Base-by-base conservation (phyloP, 1,284 basidiomycete genomes). In the Coriolopsis trogii region DNA sequence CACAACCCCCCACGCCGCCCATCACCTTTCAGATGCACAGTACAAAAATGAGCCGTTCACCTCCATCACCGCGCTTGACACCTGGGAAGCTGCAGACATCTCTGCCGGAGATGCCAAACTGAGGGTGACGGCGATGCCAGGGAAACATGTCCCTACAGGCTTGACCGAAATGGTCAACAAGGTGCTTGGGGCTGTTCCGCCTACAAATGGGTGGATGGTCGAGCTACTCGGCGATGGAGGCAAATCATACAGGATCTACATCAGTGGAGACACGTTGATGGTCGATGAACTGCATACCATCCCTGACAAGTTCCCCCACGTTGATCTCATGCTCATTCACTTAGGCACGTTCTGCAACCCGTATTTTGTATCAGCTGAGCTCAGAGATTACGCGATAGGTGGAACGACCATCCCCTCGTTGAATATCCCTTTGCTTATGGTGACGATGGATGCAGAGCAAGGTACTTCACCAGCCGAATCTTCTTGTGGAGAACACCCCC, bases 251-350 rank as follows among this genome's bases (percentile, higher is more conserved):
- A 58, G 61, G 23, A 63, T 67, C 41, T 68, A 67, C 48, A 64
- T 67, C 39, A 63, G 60, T 30, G 66, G 65, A n/a, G 66, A 66
- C 43, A 68, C 66, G n/a, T 55, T 68, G 10, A 62, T 63, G 44
- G 63, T 63, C 30, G 65, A 68, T 34, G 65, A 68, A 25, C 54
- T 68, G 36, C 59, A 60, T 55, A 60, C 50, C 26, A 66, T 68
- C 6, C 66, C 62, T 10, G 54, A 58, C 34, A 57, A 56, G 31
- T 65, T 60, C 45, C 64, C 64, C 8, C 59, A 65, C 31, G 60
- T 67, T 30, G 63, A 68, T 41, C 54, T 68, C 16, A 56, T 64
- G 46, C 47, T 68, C 15, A 53, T 67, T 16, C 64, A 68, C 34
- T 56, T 68, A 3, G 62, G 66, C 43, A 16, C 25, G 44, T 21